These are phyloP conservation scores for Dalbergia cultrata DNA, from an alignment of 306 rosid species.

Conservation along the genomic window DNA sequence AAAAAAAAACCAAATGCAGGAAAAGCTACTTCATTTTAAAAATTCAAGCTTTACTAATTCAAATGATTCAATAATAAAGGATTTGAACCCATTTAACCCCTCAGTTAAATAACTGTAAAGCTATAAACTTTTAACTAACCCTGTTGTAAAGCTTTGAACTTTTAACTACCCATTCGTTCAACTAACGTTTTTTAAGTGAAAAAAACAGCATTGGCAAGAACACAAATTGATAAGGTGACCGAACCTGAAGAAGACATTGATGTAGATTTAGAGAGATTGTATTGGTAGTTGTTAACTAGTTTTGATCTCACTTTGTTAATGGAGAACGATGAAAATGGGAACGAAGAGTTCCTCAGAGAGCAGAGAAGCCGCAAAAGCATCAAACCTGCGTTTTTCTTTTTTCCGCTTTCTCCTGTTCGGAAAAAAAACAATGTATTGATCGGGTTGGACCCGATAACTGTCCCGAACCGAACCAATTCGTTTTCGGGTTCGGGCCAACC, in stretches of 20 bases:
- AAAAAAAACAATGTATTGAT: constrained; percentile 8
- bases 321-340: constrained; percentile 25
- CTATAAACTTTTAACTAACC: constrained; percentile 9
- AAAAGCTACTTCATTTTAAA: constrained; percentile 34
- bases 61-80: constrained; percentile 21
- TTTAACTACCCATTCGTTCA: neutral
- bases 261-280: constrained; percentile 24
- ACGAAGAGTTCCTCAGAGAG: constrained; percentile 25
- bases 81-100: neutral
- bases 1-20: constrained; percentile 15
- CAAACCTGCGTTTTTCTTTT: neutral
- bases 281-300: constrained; percentile 32
- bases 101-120: neutral
- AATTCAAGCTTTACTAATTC: constrained; percentile 22
- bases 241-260: constrained; percentile 59
- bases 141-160: neutral
- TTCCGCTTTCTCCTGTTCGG: neutral
- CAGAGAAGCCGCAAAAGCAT: constrained; percentile 48
- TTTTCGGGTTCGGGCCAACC: neutral
- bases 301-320: constrained; percentile 14
- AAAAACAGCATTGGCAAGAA: neutral
- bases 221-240: constrained; percentile 11
- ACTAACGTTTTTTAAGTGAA: constrained; percentile 7
- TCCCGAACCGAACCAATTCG: neutral
- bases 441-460: neutral